These are phyloP conservation scores for Metschnikowia borealis DNA, from an alignment of 805 yeast genomes.

Conservation along the genomic window DNA sequence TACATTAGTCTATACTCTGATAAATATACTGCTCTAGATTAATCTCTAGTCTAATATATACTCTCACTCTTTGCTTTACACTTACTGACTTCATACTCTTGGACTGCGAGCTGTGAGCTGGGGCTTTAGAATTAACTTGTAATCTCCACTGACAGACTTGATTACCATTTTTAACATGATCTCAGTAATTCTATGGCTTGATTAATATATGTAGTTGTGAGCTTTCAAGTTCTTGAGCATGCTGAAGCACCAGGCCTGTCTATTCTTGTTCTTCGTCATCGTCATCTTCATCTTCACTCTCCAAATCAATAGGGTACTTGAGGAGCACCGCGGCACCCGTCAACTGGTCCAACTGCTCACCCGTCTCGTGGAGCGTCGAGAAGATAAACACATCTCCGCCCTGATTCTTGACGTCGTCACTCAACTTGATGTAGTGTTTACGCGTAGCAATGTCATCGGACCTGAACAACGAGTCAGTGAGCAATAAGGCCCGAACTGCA, in stretches of 20 bases:
- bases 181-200: no score
- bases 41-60: no score
- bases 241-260: not conserved
- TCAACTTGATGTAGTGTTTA: conserved; percentile 60
- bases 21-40: no score
- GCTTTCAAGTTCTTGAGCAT: no score
- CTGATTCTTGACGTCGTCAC: conserved; percentile 59
- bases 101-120: no score
- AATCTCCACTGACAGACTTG: no score
- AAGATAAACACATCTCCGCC: conserved; percentile 81
- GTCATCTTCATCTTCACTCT: conserved; percentile 57
- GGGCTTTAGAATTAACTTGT: no score
- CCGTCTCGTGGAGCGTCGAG: conserved; percentile 83
- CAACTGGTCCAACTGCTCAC: conserved; percentile 81
- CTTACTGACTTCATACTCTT: no score
- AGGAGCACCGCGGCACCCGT: conserved; percentile 89
- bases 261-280: conserved; percentile 35
- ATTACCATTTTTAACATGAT: no score
- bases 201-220: no score
- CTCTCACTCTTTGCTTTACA: no score
- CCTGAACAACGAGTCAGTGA: conserved; percentile 78
- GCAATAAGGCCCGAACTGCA: conserved; percentile 68
- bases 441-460: conserved; percentile 68
- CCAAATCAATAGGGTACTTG: conserved; percentile 77
- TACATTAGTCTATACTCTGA: no score